Percentiles rank a stretch among this genome's conserved stretches.
Conservation (phyloP, 257 asterid species). For the Perilla frutescens region DNA sequence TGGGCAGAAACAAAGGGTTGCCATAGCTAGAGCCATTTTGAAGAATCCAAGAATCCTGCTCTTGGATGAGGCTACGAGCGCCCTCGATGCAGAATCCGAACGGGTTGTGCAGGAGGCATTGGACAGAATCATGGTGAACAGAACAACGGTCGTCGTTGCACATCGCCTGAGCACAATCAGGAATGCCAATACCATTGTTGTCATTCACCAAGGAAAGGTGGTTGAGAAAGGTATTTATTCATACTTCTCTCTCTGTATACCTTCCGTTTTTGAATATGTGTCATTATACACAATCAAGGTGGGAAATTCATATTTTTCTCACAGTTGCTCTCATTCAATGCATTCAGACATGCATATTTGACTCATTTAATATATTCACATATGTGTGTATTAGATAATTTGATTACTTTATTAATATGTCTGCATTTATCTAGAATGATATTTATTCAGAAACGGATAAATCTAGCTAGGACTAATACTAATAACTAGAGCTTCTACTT, state of each 20-base stretch:
- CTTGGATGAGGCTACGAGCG: conserved; percentile 76
- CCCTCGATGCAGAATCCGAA: conserved; percentile 70
- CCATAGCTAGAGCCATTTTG: conserved; percentile 69
- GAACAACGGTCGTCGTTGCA: conserved; percentile 64
- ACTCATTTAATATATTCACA: no score
- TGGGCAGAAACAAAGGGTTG: conserved; percentile 71
- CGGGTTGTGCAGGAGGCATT: conserved; percentile 63
- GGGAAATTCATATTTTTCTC: no score
- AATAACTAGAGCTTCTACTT: background rate
- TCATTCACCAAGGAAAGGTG: conserved; percentile 57
- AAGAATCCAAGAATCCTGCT: conserved; percentile 65
- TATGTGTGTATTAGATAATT: no score
- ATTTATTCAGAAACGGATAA: no score
- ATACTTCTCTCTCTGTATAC: no score
- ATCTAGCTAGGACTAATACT: no score
- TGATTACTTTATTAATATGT: no score
- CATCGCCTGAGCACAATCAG: conserved; percentile 64
- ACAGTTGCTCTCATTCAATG: no score
- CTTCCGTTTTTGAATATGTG: no score
- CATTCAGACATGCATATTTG: no score
- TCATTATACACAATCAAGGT: no score
- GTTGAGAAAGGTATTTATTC: conserved; percentile 52
- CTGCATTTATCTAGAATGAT: no score
- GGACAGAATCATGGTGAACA: conserved; percentile 59
- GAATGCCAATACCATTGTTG: conserved; percentile 59